A percentile compares a stretch with the other conserved stretches of the same genome.
Evolutionary conservation across 345 rosid species (phyloP).

Genomic region (Sonneratia caseolaris): DNA sequence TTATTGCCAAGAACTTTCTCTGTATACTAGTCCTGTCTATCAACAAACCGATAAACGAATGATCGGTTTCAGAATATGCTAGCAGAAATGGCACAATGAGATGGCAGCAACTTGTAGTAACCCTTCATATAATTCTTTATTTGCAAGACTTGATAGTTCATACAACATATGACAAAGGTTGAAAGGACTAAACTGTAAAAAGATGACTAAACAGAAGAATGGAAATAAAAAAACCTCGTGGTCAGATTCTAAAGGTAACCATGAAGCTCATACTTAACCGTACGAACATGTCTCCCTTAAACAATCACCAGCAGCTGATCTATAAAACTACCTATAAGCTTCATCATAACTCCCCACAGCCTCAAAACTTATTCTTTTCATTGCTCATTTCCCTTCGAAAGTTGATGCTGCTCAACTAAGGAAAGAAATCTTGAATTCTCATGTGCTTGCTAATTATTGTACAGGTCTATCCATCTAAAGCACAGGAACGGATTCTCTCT

Average conservation of each 20-base stretch:
- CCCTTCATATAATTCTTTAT: background rate
- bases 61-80: background rate
- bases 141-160: slow-evolving; percentile 3
- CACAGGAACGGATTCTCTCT: slow-evolving; percentile 46
- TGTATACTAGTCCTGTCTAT: background rate
- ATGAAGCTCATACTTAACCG: background rate
- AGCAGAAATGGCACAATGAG: background rate
- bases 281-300: background rate
- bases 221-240: background rate
- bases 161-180: background rate
- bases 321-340: background rate
- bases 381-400: background rate
- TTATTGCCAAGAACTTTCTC: background rate
- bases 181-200: background rate
- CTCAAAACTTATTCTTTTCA: background rate
- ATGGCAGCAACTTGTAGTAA: background rate
- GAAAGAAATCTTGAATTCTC: background rate
- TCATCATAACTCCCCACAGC: background rate
- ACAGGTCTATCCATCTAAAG: slow-evolving; percentile 4
- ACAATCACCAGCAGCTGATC: background rate
- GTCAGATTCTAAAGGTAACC: slow-evolving; percentile 5
- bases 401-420: background rate
- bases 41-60: background rate
- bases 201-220: background rate
- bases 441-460: background rate